Evolutionary conservation across 2,329 filamentous ascomycete species (phyloP), one percentile per base, ranked within the genome.

Genomic region (Claviceps sp.): DNA sequence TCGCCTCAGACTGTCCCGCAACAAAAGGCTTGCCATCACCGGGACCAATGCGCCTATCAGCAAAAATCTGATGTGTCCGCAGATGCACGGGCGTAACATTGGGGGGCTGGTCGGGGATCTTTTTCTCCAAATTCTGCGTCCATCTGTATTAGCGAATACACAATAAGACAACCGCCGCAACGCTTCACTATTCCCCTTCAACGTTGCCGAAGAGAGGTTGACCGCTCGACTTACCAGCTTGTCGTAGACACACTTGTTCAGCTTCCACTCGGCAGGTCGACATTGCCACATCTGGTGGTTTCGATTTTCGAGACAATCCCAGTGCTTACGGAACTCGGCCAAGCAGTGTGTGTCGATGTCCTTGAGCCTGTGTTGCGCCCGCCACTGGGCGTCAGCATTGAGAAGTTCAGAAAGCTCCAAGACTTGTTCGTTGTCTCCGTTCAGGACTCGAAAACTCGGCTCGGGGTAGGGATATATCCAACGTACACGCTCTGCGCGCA

Each of bases 201-300:
- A 11, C 18, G 18, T 22, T 22, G 22, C 13, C n/a, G 42, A 14
- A 24, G 14, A 26, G 6, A 26, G 14, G 8, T 24, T 1, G 37
- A 47, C 9, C 18, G 41, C 50, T 76, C 86, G 56, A 41, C 52
- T 24, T 76, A 98, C 93, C 74, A 98, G 71, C 68, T 96, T 97
- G 60, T 96, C 85, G 66, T 86, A 97, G 48, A 96, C 90, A 71
- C 93, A 98, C 73, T 84, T 85, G 77, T 96, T 98, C 63, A 98
- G 75, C 66, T 84, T 84, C 80, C 88, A 84, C 76, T 98, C 93
- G 57, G 79, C 76, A 63, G 82, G 83, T 62, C 93, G 82, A 75
- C 93, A 98, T 65, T 97, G 88, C 86, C 88, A 98, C 55, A 97
- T 75, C 72, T 95, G 88, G 66, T 98, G 93, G 76, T 98, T 98